phyloP scores from a whole-genome alignment of 2,329 filamentous ascomycete species.

The Samsoniella hepiali region DNA sequence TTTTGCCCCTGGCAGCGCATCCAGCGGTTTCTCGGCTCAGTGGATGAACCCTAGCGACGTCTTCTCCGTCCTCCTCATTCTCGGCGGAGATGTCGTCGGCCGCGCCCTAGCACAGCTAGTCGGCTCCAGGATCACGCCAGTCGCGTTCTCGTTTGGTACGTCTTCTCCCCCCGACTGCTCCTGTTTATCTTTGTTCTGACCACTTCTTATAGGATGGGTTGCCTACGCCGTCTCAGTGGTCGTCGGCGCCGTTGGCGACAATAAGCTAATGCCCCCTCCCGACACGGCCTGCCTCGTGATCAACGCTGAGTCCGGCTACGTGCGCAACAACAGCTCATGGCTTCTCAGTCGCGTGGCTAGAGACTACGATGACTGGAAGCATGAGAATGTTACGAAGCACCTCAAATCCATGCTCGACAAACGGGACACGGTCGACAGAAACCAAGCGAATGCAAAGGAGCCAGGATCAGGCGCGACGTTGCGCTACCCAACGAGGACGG shows the following conservation, averaged over 20 bases:
- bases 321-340: constrained; percentile 39
- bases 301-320: constrained; percentile 35
- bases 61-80: constrained; percentile 33
- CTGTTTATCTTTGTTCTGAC: background rate
- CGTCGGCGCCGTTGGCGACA: constrained; percentile 28
- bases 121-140: constrained; percentile 27
- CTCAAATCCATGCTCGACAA: constrained; percentile 19
- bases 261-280: constrained; percentile 28
- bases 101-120: constrained; percentile 32
- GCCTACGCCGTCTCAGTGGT: constrained; percentile 25
- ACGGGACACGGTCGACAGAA: background rate
- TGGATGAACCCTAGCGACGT: constrained; percentile 22
- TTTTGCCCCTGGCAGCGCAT: background rate
- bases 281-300: constrained; percentile 35
- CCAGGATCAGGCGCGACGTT: background rate
- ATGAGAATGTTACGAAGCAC: constrained; percentile 20
- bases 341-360: constrained; percentile 41
- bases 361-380: constrained; percentile 36
- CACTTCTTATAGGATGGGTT: constrained; percentile 27
- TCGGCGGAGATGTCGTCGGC: constrained; percentile 34
- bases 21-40: background rate
- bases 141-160: constrained; percentile 23
- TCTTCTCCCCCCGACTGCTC: background rate
- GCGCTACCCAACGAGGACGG: constrained; percentile 22
- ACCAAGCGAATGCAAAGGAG: constrained; percentile 1